Base-by-base conservation (phyloP, 768 basidiomycete species). In the Pulveroboletus frians region DNA sequence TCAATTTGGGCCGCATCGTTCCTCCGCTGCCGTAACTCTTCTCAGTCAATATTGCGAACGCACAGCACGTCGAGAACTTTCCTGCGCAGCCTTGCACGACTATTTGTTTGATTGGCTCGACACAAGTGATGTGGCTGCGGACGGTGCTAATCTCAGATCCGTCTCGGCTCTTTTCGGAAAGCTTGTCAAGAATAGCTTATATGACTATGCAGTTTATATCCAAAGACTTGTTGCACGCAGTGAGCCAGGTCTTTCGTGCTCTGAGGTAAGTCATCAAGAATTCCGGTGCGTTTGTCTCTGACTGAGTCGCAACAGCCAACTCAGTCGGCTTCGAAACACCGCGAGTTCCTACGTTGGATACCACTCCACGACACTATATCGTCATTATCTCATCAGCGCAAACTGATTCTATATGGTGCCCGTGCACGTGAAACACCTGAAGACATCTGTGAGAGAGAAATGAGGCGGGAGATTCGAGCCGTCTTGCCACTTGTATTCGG, bases 101-200 rank as follows among this genome's bases (percentile, higher is more conserved):
- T 73, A 81, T 51, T 68, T 92, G 9, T 90, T 92, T 56, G 81
- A 85, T 43, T 92, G 90, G 90, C 68, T 92, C 23, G 86, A 92
- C 59, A 71, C 72, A 1, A 84, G 77, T 9, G 77, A 81, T 6
- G 76, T 79, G 15, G 83, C 83, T 3, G 77, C 73, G 1, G 79
- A 88, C 27, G 48, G 63, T 13, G 67, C 66, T 6, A 86, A 82
- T 56, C 69, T 87, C 4, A 70, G 74, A 27, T 66, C 78, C n/a
- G 76, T 89, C 23, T 76, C 87, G 9, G 68, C 83, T 14, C 68
- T 92, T 7, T 88, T 81, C 47, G 88, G 83, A 4, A 82, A 85
- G 61, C 74, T 92, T 2, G 78, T 87, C 11, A 80, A 81, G 60
- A 68, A 71, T n/a, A 80, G 77, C 13, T 61, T 89, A 17, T 91